Evolutionary conservation across 495 filamentous ascomycete genomes (phyloP), one percentile per base, ranked within the genome.

Genomic region (Talaromyces liani): DNA sequence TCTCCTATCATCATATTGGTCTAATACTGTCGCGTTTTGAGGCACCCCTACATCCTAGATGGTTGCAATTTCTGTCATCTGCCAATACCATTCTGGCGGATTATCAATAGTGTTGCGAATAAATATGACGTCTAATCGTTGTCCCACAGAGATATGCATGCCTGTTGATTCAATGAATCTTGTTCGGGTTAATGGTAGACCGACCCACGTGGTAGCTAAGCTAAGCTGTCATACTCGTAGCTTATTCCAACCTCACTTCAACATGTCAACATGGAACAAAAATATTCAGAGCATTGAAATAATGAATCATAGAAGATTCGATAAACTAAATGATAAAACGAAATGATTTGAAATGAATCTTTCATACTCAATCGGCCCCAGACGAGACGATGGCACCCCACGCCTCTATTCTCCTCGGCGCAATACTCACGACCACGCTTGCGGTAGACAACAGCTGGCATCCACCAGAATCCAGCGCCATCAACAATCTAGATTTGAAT

Each of bases 401-500:
- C 16, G 53, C 29, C 53, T 56, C 53, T 16, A 25, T 56, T 27
- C n/a, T 29, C 53, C 53, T 49, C 18, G 18, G 45, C 45, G 18
- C 33, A 12, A 36, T 59, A 31, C 27, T 56, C 29, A 53, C 12
- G 10, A 58, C 60, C 10, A 57, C 54, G 20, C 25, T 55, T 12
- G 31, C 65, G 16, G 69, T 77, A 4, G 82, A 85, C 64, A 67
- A 87, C 10, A 65, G 60, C 27, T 90, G 87, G 87, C 69, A 87
- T 71, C 69, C 84, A 12, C 87, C 87, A 2, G 80, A 78, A 31
- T 68, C 78, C 7, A 84, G 81, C 14, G 70, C 70, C 45, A 79
- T 86, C 71, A 89, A 88, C 67, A 80, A 84, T 63, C 74, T 89
- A 55, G 72, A 72, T 0, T 65, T 71, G 54, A 84, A 77, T 4